Evolutionary conservation across 345 rosid genomes (phyloP), one percentile per base, ranked within the genome.

Genomic region (Hypericum perforatum): DNA sequence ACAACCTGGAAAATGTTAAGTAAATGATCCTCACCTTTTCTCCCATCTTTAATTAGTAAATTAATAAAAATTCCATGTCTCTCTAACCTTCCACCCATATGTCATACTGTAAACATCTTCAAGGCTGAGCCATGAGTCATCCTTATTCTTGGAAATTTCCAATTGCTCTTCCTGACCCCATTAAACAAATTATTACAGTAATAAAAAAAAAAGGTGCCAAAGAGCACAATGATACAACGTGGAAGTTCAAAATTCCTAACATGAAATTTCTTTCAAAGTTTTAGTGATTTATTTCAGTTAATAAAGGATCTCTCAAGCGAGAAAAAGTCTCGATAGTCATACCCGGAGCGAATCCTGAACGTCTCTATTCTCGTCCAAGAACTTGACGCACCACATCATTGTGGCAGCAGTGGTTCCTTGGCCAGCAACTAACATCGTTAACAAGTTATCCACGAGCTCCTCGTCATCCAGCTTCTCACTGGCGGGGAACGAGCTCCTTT

Each of bases 341-440:
- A 77, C 86, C 63, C 81, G 60, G 36, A 81, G 82, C 53, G 47
- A 66, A 49, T 77, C 60, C 59, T 68, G 82, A 11, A 64, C 78
- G 41, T 71, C 65, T 63, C 37, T 56, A 51, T 75, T 81, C 9
- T 70, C 77, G 53, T 70, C 57, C 39, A 81, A 61, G 66, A 66
- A 77, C 70, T 77, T 81, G 63, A 73, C 79, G 54, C 81, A 66
- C 86, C 83, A 81, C 86, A 75, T 77, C 71, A 77, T 75, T 15
- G 81, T 79, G 44, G 82, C 78, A 15, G 86, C 74, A 29, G 82
- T 81, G 55, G 86, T 77, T 59, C 72, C 71, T 59, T 80, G 82
- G 7, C 81, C 86, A 0, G 86, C 78, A 54, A 80, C 60, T 48
- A 81, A 66, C 74, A 81, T 60, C 29, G 82, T 77, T 45, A 81